These are phyloP conservation scores for Talaromyces piceae DNA, from an alignment of 2,329 filamentous ascomycete species.

Conservation along the genomic window DNA sequence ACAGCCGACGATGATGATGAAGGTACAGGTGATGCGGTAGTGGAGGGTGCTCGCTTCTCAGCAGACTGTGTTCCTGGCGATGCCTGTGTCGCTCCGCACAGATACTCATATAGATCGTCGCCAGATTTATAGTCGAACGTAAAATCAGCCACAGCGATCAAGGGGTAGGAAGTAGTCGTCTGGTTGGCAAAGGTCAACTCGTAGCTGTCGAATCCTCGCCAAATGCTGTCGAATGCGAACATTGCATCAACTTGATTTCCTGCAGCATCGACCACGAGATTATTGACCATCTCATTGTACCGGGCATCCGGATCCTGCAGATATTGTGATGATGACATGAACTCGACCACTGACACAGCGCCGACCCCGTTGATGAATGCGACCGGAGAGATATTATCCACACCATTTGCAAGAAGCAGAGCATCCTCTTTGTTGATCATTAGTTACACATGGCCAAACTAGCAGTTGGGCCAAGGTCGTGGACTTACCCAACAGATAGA, in stretches of 20 bases:
- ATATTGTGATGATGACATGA: slow-evolving; percentile 41
- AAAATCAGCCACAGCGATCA: background rate
- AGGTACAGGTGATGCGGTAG: background rate
- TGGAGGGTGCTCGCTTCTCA: background rate
- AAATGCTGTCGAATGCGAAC: slow-evolving; percentile 1
- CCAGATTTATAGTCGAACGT: background rate
- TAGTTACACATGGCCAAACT: background rate
- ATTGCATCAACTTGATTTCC: background rate
- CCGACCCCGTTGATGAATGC: slow-evolving; percentile 51
- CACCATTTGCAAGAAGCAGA: slow-evolving; percentile 21
- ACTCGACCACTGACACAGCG: slow-evolving; percentile 38
- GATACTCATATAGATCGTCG: background rate
- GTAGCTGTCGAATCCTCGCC: slow-evolving; percentile 3
- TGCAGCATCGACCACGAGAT: background rate
- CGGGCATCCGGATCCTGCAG: slow-evolving; percentile 53
- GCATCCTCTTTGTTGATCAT: background rate
- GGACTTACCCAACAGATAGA: slow-evolving; percentile 1
- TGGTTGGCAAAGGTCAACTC: slow-evolving; percentile 5
- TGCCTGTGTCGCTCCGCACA: background rate
- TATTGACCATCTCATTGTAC: slow-evolving; percentile 26
- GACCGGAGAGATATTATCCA: slow-evolving; percentile 42
- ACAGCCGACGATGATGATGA: background rate
- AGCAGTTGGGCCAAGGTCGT: no score
- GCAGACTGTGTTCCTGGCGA: background rate
- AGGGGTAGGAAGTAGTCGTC: background rate